Percentiles rank a stretch among this genome's conserved stretches.
Evolutionary conservation across 352 stramenopile genomes (phyloP).

Genomic region (Phytophthora fragariae): DNA sequence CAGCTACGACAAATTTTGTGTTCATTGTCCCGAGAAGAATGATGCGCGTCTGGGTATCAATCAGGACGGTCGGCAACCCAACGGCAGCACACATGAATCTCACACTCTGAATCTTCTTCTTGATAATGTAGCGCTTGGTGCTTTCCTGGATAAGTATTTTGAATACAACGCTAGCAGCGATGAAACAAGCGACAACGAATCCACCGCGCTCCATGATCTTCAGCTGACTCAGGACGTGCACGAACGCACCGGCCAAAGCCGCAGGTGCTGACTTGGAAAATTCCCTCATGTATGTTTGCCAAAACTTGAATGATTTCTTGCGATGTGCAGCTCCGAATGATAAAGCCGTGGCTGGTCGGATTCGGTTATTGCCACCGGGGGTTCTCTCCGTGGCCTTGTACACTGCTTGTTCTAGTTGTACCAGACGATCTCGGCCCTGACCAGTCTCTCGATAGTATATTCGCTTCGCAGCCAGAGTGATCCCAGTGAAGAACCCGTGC

Average conservation of each 20-base stretch:
- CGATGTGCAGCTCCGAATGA: not conserved
- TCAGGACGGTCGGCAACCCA: conserved; percentile 46
- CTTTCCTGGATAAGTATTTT: conserved; percentile 42
- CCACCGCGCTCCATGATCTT: conserved; percentile 14
- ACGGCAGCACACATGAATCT: conserved; percentile 46
- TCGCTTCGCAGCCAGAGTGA: conserved; percentile 2
- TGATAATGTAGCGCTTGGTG: conserved; percentile 37
- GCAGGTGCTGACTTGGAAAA: conserved; percentile 26
- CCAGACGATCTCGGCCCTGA: conserved; percentile 7
- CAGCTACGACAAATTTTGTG: conserved; percentile 18
- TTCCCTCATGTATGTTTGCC: conserved; percentile 20
- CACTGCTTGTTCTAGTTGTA: not conserved
- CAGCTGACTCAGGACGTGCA: conserved; percentile 31
- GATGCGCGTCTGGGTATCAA: conserved; percentile 52
- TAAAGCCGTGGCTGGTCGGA: not conserved
- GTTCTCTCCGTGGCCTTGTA: not conserved
- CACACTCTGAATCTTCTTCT: conserved; percentile 33
- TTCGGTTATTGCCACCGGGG: not conserved
- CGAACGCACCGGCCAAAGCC: conserved; percentile 26
- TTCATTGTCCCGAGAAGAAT: conserved; percentile 40
- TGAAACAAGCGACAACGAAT: conserved; percentile 20
- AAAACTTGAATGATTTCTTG: conserved; percentile 13
- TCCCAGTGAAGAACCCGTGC: conserved; percentile 11
- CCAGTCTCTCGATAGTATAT: conserved; percentile 22
- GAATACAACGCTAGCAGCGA: conserved; percentile 18